Base-by-base conservation (phyloP, 345 rosid species). In the Dimocarpus longan region DNA sequence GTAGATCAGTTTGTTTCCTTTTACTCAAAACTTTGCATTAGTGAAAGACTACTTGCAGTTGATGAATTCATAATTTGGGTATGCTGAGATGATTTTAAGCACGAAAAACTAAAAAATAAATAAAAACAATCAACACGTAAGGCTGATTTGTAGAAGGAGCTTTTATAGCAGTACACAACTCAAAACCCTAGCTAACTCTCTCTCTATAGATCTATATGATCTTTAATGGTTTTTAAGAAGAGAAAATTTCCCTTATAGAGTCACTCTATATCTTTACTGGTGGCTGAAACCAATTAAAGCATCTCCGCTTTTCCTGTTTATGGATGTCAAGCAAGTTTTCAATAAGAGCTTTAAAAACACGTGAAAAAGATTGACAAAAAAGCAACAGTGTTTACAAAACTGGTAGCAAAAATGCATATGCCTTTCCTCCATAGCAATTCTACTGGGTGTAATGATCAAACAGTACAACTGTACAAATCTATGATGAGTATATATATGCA, bases 221-320 rank as follows among this genome's bases (percentile, higher is more conserved):
- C 16, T 57, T 32, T 71, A 56, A 28, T 63, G 70, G 56, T 57
- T 75, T 69, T 37, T 22, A 67, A 24, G 59, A 48, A 42, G 52
- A 26, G 64, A 24, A 79, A 43, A 43, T 82, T 84, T 71, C 83
- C 77, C 59, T 68, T 76, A 28, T 70, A 13, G 78, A 80, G 82
- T 42, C 75, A 80, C 42, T 26, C 6, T 57, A 78, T 57, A 76
- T 64, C 73, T 68, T 81, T 69, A 60, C 26, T 16, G 15, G 66
- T 84, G 21, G 78, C 84, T 82, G 83, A 81, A 79, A 80, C 68
- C 77, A 75, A 66, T 77, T 46, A 65, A 48, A 77, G 87, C 78
- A 81, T 83, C 82, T 77, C 67, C 57, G 78, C 73, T 66, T 78
- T 82, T 64, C 89, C 90, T 70, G 70, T 73, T 73, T 83, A 83